phyloP scores from a whole-genome alignment of 2,329 filamentous ascomycete species.

The Penicillium sp. region DNA sequence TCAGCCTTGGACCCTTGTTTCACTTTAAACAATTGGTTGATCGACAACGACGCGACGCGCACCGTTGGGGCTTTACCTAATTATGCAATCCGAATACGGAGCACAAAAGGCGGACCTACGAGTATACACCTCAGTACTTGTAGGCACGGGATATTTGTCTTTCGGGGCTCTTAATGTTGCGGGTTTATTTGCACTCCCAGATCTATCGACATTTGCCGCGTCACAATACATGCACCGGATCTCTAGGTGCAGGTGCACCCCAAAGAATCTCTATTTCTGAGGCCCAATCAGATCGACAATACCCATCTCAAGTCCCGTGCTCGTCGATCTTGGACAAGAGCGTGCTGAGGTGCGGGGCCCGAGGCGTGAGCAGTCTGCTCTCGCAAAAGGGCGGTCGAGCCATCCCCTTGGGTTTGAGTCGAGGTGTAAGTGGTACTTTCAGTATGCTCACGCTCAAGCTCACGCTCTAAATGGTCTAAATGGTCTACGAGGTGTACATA shows the following conservation, averaged over 20 bases:
- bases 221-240: slow-evolving; percentile 14
- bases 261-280: slow-evolving; percentile 1
- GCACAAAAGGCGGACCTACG: background rate
- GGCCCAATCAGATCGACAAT: slow-evolving; percentile 1
- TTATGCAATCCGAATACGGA: background rate
- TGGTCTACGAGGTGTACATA: background rate
- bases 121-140: background rate
- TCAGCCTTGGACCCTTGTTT: slow-evolving; percentile 27
- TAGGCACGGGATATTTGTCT: no score
- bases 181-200: slow-evolving; percentile 9
- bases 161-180: background rate
- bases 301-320: slow-evolving; percentile 2
- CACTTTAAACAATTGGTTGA: slow-evolving; percentile 10
- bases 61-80: slow-evolving; percentile 8
- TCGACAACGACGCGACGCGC: slow-evolving; percentile 11
- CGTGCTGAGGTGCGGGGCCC: slow-evolving; percentile 15
- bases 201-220: slow-evolving; percentile 21
- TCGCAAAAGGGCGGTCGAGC: slow-evolving; percentile 12
- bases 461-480: background rate
- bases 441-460: background rate
- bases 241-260: slow-evolving; percentile 11
- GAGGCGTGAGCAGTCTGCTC: slow-evolving; percentile 3
- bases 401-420: background rate
- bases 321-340: slow-evolving; percentile 19
- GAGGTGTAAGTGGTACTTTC: background rate